Base-by-base conservation (phyloP, 805 yeast species). In the Kuraishia hungarica region DNA sequence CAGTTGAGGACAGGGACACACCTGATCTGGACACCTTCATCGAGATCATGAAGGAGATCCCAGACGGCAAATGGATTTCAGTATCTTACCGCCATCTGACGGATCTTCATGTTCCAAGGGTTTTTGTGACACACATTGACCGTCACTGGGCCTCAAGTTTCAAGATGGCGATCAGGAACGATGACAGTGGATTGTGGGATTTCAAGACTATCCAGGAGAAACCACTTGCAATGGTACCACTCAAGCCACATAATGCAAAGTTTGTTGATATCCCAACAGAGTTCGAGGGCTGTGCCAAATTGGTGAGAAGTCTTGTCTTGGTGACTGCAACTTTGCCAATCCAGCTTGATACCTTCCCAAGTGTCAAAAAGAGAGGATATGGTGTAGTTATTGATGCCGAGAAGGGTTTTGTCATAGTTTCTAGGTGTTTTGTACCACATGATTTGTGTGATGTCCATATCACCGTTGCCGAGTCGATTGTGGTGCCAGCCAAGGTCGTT, bases 361-460 rank as follows among this genome's bases (percentile, higher is more conserved):
- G 81, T 46, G 77, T 82, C 50, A 78, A 81, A 53, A 78, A 80
- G 53, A 78, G 78, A 54, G 85, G 87, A 17, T 80, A 88, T 60
- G 97, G 97, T 55, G 79, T 92, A 28, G 84, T 92, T 1, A 75
- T 92, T 39, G 97, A 92, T 67, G 86, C 96, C 2, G 80, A 75
- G 53, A 80, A 80, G 57, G 97, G 97, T 1, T 84, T 83, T 58
- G 89, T 89, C 3, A 71, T 92, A 53, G 89, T 87, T 1, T 87
- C 96, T 2, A 77, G 97, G 57, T 76, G 83, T 56, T 76, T 80
- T 54, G 89, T 91, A 24, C 96, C 97, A 7, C 96, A 90, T 70
- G 96, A 88, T 61, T 68, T 86, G 61, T 76, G 85, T 60, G 96
- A 92, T 67, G 77, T 91, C 23, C 76, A 81, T 51, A 78, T 92